Evolutionary conservation across 768 basidiomycete species (phyloP).

Genomic region (Ramaria sp.): DNA sequence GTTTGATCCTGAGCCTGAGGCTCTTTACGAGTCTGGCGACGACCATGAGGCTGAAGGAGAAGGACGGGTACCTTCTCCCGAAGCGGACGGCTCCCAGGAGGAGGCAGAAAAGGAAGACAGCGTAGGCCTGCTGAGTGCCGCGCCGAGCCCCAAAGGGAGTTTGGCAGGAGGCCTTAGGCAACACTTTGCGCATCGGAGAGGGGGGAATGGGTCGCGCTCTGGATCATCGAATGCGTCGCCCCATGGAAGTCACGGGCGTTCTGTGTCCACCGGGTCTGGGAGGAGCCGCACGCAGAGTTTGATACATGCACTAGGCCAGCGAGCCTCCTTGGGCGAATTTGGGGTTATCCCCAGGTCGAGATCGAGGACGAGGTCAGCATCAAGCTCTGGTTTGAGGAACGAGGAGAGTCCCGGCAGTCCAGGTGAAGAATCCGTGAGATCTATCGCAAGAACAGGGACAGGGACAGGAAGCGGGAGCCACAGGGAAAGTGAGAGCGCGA

Average conservation of each 20-base stretch:
- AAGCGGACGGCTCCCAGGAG: slow-evolving; percentile 39
- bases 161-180: slow-evolving; percentile 30
- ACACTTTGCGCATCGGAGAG: too few species aligned
- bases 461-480: slow-evolving; percentile 31
- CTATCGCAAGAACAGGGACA: slow-evolving; percentile 18
- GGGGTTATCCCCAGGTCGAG: slow-evolving; percentile 50
- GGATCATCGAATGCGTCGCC: background rate
- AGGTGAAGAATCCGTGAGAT: too few species aligned
- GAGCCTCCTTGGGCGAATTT: slow-evolving; percentile 16
- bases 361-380: slow-evolving; percentile 39
- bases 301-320: background rate
- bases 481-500: slow-evolving; percentile 35
- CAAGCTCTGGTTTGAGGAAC: slow-evolving; percentile 25
- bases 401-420: too few species aligned
- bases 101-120: slow-evolving; percentile 54
- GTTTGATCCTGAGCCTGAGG: background rate
- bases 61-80: slow-evolving; percentile 6
- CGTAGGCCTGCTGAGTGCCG: slow-evolving; percentile 40
- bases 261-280: background rate
- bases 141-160: slow-evolving; percentile 40
- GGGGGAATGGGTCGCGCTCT: background rate
- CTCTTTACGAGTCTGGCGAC: background rate
- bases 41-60: background rate
- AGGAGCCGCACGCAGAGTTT: slow-evolving; percentile 47
- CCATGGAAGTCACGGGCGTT: background rate